A percentile compares a stretch with the other conserved stretches of the same genome.
Evolutionary conservation across 2,329 filamentous ascomycete species (phyloP).

Genomic region (Spiromastix sp.): DNA sequence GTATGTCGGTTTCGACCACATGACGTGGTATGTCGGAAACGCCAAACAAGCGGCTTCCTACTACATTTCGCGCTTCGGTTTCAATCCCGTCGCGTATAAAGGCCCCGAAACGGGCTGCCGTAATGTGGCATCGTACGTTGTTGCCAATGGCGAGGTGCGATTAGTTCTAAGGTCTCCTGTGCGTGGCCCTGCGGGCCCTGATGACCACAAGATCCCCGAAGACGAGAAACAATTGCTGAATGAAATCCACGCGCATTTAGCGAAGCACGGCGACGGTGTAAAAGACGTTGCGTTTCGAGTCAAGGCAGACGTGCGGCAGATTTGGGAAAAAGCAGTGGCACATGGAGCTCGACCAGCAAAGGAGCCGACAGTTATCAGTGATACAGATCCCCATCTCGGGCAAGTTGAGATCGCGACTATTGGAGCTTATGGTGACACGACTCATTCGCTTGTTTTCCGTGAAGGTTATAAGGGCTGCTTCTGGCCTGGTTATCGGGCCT

Average conservation of each 20-base stretch:
- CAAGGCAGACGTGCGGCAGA: constrained; percentile 59
- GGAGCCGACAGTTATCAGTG: constrained; percentile 44
- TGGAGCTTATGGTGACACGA: constrained; percentile 79
- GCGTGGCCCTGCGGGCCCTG: constrained; percentile 43
- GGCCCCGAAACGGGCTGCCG: constrained; percentile 79
- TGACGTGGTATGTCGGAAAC: constrained; percentile 90
- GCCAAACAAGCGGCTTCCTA: constrained; percentile 84
- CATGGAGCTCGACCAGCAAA: constrained; percentile 57
- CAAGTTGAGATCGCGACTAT: constrained; percentile 62
- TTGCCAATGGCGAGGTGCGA: constrained; percentile 63
- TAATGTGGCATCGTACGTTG: constrained; percentile 67
- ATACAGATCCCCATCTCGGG: constrained; percentile 45
- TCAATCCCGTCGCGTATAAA: constrained; percentile 65
- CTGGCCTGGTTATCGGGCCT: constrained; percentile 61
- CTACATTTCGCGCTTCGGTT: constrained; percentile 75
- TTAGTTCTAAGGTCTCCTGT: constrained; percentile 81
- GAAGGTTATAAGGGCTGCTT: constrained; percentile 59
- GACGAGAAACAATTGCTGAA: constrained; percentile 53
- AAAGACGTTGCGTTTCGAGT: constrained; percentile 90
- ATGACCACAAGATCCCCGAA: constrained; percentile 46
- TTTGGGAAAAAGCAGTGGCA: constrained; percentile 60
- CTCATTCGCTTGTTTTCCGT: constrained; percentile 72
- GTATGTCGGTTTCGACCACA: constrained; percentile 62
- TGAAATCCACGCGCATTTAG: constrained; percentile 69
- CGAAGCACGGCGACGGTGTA: constrained; percentile 77